phyloP scores from a whole-genome alignment of 2,329 filamentous ascomycete species.

The Sordariomycetes sp. region DNA sequence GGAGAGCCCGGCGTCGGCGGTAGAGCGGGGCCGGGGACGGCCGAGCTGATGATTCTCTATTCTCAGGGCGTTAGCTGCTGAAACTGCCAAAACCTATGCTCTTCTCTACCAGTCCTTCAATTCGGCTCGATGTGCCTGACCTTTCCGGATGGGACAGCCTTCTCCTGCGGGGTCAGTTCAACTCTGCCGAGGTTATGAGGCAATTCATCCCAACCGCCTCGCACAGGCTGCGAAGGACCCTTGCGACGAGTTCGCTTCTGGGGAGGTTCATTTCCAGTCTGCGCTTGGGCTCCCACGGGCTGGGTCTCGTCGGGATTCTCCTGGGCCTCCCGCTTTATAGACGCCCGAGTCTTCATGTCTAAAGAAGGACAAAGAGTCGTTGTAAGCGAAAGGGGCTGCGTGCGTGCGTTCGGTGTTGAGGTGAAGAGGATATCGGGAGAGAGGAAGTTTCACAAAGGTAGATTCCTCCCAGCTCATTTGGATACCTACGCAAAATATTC shows the following conservation, averaged over 20 bases:
- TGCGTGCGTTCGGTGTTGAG: neutral
- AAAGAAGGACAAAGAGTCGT: neutral
- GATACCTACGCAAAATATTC: neutral
- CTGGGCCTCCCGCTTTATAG: neutral
- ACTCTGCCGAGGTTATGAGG: neutral
- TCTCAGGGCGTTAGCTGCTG: neutral
- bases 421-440: too few species aligned
- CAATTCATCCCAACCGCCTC: neutral
- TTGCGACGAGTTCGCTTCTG: constrained; percentile 1
- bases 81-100: neutral
- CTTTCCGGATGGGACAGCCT: neutral
- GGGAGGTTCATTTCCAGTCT: neutral
- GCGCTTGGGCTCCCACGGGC: neutral
- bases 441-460: too few species aligned
- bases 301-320: neutral
- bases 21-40: neutral
- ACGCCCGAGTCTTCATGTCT: neutral
- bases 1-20: neutral
- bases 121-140: neutral
- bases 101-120: neutral
- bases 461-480: too few species aligned
- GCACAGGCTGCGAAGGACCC: neutral
- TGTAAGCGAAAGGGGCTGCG: neutral
- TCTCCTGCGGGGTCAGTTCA: neutral
- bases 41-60: neutral